Evolutionary conservation across 208 protist species (phyloP).

Genomic region (Acanthamoeba royreba): DNA sequence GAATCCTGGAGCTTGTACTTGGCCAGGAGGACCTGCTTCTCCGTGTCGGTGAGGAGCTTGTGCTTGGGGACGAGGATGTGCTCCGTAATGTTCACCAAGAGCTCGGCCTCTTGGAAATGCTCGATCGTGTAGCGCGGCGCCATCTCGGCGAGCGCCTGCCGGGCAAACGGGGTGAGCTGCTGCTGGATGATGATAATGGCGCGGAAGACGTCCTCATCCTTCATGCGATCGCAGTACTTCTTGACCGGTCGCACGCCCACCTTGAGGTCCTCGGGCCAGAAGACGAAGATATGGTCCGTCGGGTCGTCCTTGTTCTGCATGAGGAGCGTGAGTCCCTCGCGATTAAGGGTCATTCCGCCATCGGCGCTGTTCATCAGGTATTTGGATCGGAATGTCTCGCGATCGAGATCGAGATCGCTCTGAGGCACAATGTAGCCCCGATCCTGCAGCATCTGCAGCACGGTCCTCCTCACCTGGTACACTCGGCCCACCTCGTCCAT

Average conservation of each 20-base stretch:
- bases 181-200: constrained; percentile 44
- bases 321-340: constrained; percentile 1
- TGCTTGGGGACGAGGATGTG: constrained; percentile 96
- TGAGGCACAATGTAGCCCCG: not conserved
- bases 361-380: too few relatives aligned
- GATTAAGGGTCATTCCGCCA: not conserved
- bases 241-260: not conserved
- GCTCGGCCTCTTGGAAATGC: constrained; percentile 92
- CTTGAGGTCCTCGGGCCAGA: constrained; percentile 31
- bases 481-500: constrained; percentile 21
- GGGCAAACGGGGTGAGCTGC: not conserved
- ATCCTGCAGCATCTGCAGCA: constrained; percentile 43
- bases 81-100: constrained; percentile 96
- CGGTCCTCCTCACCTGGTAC: not conserved
- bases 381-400: constrained; percentile 8
- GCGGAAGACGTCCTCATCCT: not conserved
- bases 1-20: constrained; percentile 90
- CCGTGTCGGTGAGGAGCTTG: constrained; percentile 83
- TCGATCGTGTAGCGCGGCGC: constrained; percentile 80
- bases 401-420: not conserved
- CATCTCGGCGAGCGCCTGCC: not conserved
- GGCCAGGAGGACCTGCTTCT: constrained; percentile 87
- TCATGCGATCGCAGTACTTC: constrained; percentile 31
- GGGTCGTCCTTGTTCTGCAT: not conserved
- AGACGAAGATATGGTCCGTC: constrained; percentile 30